Evolutionary conservation across 805 yeast species (phyloP), one percentile per base, ranked within the genome.

Genomic region (Wickerhamomyces hampshirensis): DNA sequence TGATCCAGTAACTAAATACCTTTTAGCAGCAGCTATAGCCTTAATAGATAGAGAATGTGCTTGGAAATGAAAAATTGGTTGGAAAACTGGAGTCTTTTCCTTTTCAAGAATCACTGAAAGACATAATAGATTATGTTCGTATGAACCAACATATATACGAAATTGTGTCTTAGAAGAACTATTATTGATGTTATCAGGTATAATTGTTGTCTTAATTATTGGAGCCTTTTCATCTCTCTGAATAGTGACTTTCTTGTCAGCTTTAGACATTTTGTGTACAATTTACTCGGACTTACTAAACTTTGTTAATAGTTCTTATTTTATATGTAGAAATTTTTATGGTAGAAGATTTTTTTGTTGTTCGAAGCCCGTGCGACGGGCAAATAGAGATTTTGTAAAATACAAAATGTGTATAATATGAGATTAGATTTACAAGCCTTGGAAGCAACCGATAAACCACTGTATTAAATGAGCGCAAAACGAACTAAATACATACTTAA

Each of bases 11-110:
- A 88, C 97, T 28, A 93, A 65, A 55, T 87, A 88, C 53, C 96
- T 69, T 50, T 76, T 82, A 19, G 93, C 85, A 15, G 80, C 66
- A 44, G 91, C 96, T 47, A 93, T 69, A 32, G 93, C 72, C 58
- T 89, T 82, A 38, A 93, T 86, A 24, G 96, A 84, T 34, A 87
- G 70, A 0, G 96, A 69, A 61, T 93, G 98, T 1, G 98, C 95
- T 50, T 91, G 87, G 62, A 93, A 91, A 59, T 93, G 97, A 68
- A 93, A 93, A 29, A 93, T 80, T 3, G 98, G 96, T 31, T 87
- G 88, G 64, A 93, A 93, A 8, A 85, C 68, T 1, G 88, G 80
- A 7, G 71, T 66, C 35, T 60, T 62, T 15, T 47, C 59, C n/a
- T 53, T 43, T 2, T 77, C 73, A 18, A 86, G 50, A n/a, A 80